phyloP scores from a whole-genome alignment of 176 grass and related monocot species.

The Carex parvula region DNA sequence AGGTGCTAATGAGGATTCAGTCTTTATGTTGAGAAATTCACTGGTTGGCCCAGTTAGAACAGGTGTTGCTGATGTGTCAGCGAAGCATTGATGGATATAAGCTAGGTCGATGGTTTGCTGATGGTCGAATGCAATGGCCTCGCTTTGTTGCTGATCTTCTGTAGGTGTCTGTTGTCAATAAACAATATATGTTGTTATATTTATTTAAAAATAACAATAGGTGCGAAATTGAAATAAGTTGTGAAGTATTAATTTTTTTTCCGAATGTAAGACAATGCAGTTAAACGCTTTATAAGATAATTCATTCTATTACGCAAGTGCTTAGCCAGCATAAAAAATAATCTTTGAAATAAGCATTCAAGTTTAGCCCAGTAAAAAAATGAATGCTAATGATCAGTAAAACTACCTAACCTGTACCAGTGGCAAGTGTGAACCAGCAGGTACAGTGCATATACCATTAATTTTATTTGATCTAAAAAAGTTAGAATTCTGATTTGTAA shows the following conservation, averaged over 20 bases:
- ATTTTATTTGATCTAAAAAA: too few relatives aligned
- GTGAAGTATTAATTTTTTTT: neutral
- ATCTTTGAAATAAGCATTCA: neutral
- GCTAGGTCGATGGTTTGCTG: neutral
- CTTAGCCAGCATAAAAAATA: neutral
- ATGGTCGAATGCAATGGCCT: neutral
- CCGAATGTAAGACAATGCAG: neutral
- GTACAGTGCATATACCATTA: neutral
- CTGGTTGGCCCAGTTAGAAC: neutral
- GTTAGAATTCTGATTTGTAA: too few relatives aligned
- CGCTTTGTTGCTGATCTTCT: neutral
- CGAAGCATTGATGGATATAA: neutral
- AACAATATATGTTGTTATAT: neutral
- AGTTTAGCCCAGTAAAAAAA: neutral
- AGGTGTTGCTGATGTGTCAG: neutral
- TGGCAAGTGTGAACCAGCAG: neutral
- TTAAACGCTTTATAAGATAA: neutral
- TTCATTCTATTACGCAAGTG: neutral
- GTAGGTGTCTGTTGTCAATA: constrained; percentile 3
- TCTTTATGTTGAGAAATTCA: neutral
- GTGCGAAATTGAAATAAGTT: neutral
- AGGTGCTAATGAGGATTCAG: neutral
- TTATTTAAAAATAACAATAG: neutral
- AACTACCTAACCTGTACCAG: neutral
- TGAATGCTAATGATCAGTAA: neutral